Base-by-base conservation (phyloP, 2,329 filamentous ascomycete genomes). In the Colletotrichum australisinense region DNA sequence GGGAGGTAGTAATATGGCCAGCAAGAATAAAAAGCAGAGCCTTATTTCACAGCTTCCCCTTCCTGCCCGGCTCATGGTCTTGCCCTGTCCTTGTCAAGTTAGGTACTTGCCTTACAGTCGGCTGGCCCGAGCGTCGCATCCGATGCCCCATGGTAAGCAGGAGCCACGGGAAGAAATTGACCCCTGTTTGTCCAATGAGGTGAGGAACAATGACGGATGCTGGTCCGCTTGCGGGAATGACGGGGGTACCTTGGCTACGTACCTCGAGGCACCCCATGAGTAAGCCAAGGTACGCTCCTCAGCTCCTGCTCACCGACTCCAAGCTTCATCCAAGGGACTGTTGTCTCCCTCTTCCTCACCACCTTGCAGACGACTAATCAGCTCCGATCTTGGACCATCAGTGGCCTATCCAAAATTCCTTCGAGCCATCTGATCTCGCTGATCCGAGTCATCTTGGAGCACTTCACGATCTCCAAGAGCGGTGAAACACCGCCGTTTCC, bases 101-200 rank as follows among this genome's bases (percentile, higher is more conserved):
- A 16, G 30, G 49, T 52, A 53, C 24, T 16, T 35, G 62, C 49
- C 16, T 28, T 28, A 1, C 49, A 38, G 49, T 65, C 30, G 11
- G 30, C 7, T 64, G 49, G 62, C 22, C 62, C 63, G 24, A 56
- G 63, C 63, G 63, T 56, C 49, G n/a, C 49, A 22, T 56, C 63
- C 14, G 63, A 38, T 42, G 22, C 32, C 22, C 24, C 49, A 56
- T 55, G 62, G 14, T 19, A 5, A 19, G 55, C 55, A 57, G 28
- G 55, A 57, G 55, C 55, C 55, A 57, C 55, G 24, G n/a, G 60
- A 28, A 49, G 19, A 22, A n/a, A 52, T 16, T 2, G 19, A 35
- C 11, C 19, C n/a, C 60, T 28, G 30, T 28, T 16, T 32, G 28
- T 11, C 42, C 42, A 35, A 46, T 24, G 19, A 22, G 32, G 32